Percentiles rank a stretch among this genome's conserved stretches.
Conservation (phyloP, 495 filamentous ascomycete species). For the Friedmanniomyces endolithicus region DNA sequence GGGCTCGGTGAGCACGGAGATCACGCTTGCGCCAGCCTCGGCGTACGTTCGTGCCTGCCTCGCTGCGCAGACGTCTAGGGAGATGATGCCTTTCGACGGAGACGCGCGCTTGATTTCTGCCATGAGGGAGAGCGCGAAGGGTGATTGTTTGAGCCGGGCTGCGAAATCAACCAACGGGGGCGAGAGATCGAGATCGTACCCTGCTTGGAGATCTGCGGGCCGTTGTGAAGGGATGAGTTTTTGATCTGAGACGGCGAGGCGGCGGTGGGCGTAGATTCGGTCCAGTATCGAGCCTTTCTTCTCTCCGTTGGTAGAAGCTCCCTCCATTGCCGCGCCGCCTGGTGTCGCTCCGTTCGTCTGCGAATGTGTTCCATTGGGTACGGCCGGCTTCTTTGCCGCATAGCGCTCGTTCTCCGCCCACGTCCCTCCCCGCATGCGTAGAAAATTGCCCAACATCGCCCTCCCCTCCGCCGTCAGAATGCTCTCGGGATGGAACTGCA, state of each 20-base stretch:
- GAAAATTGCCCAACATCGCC: conserved; percentile 82
- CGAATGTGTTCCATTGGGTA: conserved; percentile 22
- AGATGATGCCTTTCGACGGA: conserved; percentile 91
- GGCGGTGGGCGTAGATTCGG: conserved; percentile 79
- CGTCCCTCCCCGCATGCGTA: conserved; percentile 73
- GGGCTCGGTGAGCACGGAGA: conserved; percentile 93
- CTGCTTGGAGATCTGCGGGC: conserved; percentile 71
- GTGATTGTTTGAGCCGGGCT: conserved; percentile 62
- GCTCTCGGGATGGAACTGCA: conserved; percentile 96
- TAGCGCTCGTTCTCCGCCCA: conserved; percentile 65
- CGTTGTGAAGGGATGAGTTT: conserved; percentile 77
- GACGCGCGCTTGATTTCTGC: conserved; percentile 96
- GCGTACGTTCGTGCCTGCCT: conserved; percentile 87
- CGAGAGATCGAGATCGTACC: conserved; percentile 68
- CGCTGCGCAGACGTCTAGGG: conserved; percentile 72
- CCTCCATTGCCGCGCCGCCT: conserved; percentile 16
- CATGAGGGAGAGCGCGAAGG: conserved; percentile 74
- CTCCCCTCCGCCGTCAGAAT: conserved; percentile 85
- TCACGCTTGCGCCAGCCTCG: conserved; percentile 84
- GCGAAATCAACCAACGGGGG: conserved; percentile 79
- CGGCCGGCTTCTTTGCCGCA: conserved; percentile 18
- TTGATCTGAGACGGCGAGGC: conserved; percentile 62
- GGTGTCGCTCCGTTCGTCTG: conserved; percentile 16
- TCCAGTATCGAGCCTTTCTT: conserved; percentile 78
- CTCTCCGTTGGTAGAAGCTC: conserved; percentile 13